Evolutionary conservation across 768 basidiomycete species (phyloP), one percentile per base, ranked within the genome.

Genomic region (Pulveroboletus sp.): DNA sequence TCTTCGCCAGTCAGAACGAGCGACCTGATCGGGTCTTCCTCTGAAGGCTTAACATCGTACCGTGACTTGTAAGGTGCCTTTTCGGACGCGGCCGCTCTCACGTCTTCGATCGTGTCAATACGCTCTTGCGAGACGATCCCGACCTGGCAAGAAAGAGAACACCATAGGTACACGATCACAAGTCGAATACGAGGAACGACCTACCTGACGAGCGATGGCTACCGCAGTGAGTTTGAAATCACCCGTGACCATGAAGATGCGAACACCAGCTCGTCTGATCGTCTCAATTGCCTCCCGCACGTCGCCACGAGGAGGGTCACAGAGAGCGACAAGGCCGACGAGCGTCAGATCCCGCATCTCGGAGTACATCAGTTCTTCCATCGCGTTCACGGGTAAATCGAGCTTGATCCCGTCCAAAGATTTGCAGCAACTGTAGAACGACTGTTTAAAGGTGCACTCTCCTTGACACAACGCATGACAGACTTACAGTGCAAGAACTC

Each of bases 221-320:
- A 73, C 69, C 0, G 79, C 80, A 0, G 80, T 81, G 54, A 77
- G 63, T 39, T 74, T 67, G 62, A 79, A 78, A 58, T 81, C 79
- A 41, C 80, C 80, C 0, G 80, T 81, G 21, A 81, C 69, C 78
- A 81, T 81, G 51, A 77, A 74, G 15, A 80, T 74, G 21, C 74
- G 71, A 41, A 79, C 73, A 18, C 81, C 80, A 0, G 81, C 81
- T 44, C 66, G 61, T 18, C 75, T 65, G 56, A 76, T 77, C 41
- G 73, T 66, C 3, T 67, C 54, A 3, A 83, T 76, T 6, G 81
- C 73, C 0, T 62, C 65, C 2, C 70, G 69, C 15, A 75, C 74
- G 45, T 81, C 75, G 10, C 71, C 63, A 21, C 80, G 71, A 9
- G 80, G 80, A 5, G 81, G 81, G 47, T 83, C 81, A 54, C 73